Evolutionary conservation across 1,284 basidiomycete genomes (phyloP).

Genomic region (Rhodofomes roseus): DNA sequence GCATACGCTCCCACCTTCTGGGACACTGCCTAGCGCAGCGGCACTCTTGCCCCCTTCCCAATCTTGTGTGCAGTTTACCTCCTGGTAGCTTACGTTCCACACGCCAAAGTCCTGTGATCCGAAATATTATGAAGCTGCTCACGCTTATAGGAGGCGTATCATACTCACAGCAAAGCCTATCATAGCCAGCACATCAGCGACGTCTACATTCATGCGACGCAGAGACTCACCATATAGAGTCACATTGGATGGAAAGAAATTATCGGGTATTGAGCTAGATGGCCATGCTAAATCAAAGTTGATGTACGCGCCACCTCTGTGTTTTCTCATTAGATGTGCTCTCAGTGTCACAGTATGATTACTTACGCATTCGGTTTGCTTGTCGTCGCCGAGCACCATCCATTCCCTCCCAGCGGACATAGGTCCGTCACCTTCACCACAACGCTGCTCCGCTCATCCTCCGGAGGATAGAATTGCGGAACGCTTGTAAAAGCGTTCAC

Average conservation of each 20-base stretch:
- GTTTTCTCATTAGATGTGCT: not conserved
- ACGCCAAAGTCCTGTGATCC: constrained; percentile 66
- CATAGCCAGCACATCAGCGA: not conserved
- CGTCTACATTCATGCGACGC: not conserved
- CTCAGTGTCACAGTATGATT: not conserved
- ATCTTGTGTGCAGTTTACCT: constrained; percentile 50
- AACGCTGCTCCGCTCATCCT: constrained; percentile 50
- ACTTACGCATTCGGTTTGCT: constrained; percentile 47
- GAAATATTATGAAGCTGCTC: not conserved
- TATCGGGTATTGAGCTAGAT: constrained; percentile 60
- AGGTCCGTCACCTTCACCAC: constrained; percentile 74
- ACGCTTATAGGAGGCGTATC: not conserved
- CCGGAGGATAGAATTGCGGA: constrained; percentile 63
- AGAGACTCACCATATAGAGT: constrained; percentile 48
- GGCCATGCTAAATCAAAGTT: constrained; percentile 80
- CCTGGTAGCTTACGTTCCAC: constrained; percentile 73
- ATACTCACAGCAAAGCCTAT: constrained; percentile 40
- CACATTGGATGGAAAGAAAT: constrained; percentile 70
- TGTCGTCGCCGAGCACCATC: constrained; percentile 69
- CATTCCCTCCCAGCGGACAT: constrained; percentile 55
- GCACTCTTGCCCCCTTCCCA: constrained; percentile 61
- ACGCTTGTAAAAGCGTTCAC: constrained; percentile 59
- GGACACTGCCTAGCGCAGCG: constrained; percentile 63
- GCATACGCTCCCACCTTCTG: constrained; percentile 55
- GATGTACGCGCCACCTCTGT: constrained; percentile 58